Base-by-base conservation (phyloP, 2,329 filamentous ascomycete genomes). In the Pseudopithomyces maydicus region DNA sequence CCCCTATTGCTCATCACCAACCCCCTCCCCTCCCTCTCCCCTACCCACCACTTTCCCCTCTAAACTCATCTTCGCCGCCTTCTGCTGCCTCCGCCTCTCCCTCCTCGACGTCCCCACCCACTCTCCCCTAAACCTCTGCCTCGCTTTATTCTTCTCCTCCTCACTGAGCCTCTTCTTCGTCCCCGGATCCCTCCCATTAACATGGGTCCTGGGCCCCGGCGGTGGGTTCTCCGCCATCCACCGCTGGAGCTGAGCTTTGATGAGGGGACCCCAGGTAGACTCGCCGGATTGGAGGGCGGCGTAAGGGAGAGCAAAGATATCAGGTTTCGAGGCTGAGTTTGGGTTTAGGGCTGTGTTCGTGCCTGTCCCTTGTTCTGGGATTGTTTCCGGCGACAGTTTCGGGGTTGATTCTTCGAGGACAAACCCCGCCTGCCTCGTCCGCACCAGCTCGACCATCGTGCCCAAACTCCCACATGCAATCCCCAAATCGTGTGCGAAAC, bases 401-500 rank as follows among this genome's bases (percentile, higher is more conserved):
- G n/a, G n/a, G n/a, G n/a, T n/a, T n/a, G n/a, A 7, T 56, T 57
- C 6, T 68, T 15, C 14, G 2, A 58, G 51, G 1, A 60, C 56
- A 33, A 66, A 73, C 4, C 59, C 53, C 22, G 65, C 69, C 55
- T 73, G 71, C 29, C 62, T 57, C 15, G 68, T 69, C 5, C 71
- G 63, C 22, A 63, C 29, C 10, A 73, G 55, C 7, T 61, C 56
- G 2, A 56, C 56, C 71, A 73, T 72, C 26, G 68, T 62, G 17
- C 68, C 66, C 17, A 56, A 55, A 1, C 64, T 63, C 17, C 55
- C 52, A 50, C 69, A 72, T 2, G 62, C 65, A 14, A 68, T 43
- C 6, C 71, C 71, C 1, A 73, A 58, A 57, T 73, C 70, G 36
- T 72, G 65, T 22, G 68, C 70, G 26, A 73, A 73, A 55, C 71